phyloP scores from a whole-genome alignment of 1,139 yeast genomes.

The Chernovozyma sophiae-reginae region DNA sequence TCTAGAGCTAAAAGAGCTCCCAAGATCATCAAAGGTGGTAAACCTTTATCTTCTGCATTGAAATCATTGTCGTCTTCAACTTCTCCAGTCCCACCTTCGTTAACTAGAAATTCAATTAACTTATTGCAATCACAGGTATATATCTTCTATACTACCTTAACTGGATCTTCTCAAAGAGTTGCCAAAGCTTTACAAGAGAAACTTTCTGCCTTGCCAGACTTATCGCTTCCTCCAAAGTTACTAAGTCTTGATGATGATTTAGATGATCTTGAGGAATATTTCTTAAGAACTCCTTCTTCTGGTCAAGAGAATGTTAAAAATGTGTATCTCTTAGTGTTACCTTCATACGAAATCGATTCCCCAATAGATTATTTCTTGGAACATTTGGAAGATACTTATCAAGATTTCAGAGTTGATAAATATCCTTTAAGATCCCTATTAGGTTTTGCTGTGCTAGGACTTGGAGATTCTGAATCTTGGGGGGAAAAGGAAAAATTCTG shows the following conservation, averaged over 20 bases:
- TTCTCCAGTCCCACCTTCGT: conserved; percentile 17
- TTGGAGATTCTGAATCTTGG: conserved; percentile 89
- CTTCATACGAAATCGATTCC: conserved; percentile 90
- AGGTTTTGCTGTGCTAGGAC: conserved; percentile 82
- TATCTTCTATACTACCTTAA: conserved; percentile 78
- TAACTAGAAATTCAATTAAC: conserved; percentile 29
- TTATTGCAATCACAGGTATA: conserved; percentile 46
- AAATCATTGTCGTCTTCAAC: conserved; percentile 10
- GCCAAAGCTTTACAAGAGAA: conserved; percentile 50
- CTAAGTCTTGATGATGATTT: conserved; percentile 75
- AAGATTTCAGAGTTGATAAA: conserved; percentile 83
- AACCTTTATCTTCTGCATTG: conserved; percentile 19
- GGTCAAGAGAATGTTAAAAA: conserved; percentile 28
- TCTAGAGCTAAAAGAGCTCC: conserved; percentile 31
- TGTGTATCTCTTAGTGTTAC: conserved; percentile 73
- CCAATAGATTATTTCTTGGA: conserved; percentile 87
- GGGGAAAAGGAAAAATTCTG: conserved; percentile 64
- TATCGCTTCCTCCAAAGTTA: conserved; percentile 48
- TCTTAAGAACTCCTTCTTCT: conserved; percentile 55
- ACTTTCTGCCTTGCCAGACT: conserved; percentile 24
- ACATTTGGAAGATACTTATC: conserved; percentile 71
- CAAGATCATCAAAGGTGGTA: conserved; percentile 37
- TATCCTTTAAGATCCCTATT: conserved; percentile 63
- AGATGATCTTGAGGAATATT: conserved; percentile 80
- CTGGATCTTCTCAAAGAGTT: conserved; percentile 73